These are phyloP conservation scores for Ascochyta rabiei DNA, from an alignment of 2,329 filamentous ascomycete genomes.

Conservation along the genomic window DNA sequence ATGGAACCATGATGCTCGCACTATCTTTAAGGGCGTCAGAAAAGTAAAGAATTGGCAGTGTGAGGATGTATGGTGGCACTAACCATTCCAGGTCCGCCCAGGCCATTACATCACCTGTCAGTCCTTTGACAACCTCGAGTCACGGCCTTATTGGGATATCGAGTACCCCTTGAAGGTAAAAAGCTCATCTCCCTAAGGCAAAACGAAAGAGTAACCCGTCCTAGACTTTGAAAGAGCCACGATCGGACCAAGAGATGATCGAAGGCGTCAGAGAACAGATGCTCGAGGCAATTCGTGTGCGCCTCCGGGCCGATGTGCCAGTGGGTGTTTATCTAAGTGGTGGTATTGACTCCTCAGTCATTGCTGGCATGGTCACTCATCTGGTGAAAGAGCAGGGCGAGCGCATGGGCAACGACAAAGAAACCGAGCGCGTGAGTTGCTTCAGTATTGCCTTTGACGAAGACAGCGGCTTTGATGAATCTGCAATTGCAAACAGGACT, in stretches of 20 bases:
- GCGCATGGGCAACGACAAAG: conserved; percentile 52
- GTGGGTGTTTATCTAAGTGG: conserved; percentile 63
- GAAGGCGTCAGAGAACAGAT: conserved; percentile 56
- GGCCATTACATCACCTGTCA: conserved; percentile 37
- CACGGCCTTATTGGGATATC: conserved; percentile 59
- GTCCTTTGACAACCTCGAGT: conserved; percentile 46
- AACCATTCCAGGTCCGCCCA: conserved; percentile 41
- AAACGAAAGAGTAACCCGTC: background rate
- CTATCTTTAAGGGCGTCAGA: conserved; percentile 57
- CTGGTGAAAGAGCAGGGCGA: conserved; percentile 55
- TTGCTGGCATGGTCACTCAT: conserved; percentile 62
- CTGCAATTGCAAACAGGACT: conserved; percentile 53
- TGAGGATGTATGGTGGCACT: conserved; percentile 7
- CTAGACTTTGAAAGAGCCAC: conserved; percentile 48
- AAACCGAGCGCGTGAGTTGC: conserved; percentile 47
- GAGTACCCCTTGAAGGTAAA: conserved; percentile 56
- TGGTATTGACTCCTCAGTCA: conserved; percentile 62
- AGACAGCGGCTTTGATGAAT: conserved; percentile 59
- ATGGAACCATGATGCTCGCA: conserved; percentile 54
- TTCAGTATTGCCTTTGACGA: conserved; percentile 61
- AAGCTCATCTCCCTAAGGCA: too few relatives aligned
- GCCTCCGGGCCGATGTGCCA: conserved; percentile 63
- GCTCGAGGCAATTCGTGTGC: conserved; percentile 58
- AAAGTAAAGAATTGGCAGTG: conserved; percentile 30
- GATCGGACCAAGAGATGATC: conserved; percentile 58